These are phyloP conservation scores for Somion occarium DNA, from an alignment of 1,284 basidiomycete species.

Conservation along the genomic window DNA sequence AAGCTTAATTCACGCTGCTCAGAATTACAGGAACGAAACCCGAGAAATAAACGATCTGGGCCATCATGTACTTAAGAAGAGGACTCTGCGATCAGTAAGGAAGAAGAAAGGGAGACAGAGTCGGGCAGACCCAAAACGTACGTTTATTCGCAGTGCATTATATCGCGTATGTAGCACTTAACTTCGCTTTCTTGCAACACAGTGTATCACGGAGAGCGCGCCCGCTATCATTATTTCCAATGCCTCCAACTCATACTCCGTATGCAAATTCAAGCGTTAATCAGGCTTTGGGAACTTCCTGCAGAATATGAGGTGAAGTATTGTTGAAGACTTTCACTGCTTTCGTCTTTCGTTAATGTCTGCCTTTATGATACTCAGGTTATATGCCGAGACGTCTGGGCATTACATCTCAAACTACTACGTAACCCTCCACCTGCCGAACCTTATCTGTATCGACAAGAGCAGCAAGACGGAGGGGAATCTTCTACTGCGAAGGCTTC, in stretches of 20 bases:
- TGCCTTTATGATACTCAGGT: too few species aligned
- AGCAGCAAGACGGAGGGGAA: slow-evolving; percentile 16
- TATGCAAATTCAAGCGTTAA: slow-evolving; percentile 66
- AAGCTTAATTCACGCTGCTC: too few species aligned
- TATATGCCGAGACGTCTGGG: slow-evolving; percentile 80
- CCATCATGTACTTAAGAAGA: slow-evolving; percentile 55
- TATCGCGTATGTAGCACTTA: too few species aligned
- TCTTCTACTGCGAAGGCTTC: neutral
- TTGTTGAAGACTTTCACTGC: too few species aligned
- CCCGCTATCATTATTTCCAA: slow-evolving; percentile 75
- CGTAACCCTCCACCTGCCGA: slow-evolving; percentile 57
- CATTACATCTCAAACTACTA: slow-evolving; percentile 64
- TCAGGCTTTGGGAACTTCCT: slow-evolving; percentile 66
- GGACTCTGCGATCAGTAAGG: slow-evolving; percentile 49
- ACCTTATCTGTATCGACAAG: slow-evolving; percentile 44
- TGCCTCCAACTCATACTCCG: slow-evolving; percentile 77
- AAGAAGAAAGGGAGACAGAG: slow-evolving; percentile 45
- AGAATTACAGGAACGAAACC: slow-evolving; percentile 75
- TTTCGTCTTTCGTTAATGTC: neutral
- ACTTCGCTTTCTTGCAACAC: too few species aligned
- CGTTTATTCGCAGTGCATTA: slow-evolving; percentile 20
- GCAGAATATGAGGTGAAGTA: slow-evolving; percentile 72
- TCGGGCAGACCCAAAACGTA: slow-evolving; percentile 55
- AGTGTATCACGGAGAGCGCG: slow-evolving; percentile 81
- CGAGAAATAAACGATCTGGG: slow-evolving; percentile 55